Evolutionary conservation across 2,329 filamentous ascomycete species (phyloP).

Genomic region (Sporothrix variecibatus): DNA sequence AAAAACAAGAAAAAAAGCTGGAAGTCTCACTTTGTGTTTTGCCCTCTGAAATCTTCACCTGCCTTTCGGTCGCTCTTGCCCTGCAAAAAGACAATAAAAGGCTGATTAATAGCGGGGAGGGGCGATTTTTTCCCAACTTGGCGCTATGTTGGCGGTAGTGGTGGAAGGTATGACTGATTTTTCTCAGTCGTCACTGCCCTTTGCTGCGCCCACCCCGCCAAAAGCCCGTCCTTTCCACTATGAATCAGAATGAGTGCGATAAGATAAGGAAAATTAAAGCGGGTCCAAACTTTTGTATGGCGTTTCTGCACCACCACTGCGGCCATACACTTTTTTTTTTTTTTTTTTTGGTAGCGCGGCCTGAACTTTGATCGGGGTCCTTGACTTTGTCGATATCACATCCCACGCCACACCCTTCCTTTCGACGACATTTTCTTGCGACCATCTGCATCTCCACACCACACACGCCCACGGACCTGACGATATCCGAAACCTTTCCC

Average conservation of each 20-base stretch:
- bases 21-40: background rate
- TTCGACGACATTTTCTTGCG: background rate
- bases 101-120: constrained; percentile 33
- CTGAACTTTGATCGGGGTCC: constrained; percentile 1
- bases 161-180: constrained; percentile 4
- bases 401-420: background rate
- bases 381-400: background rate
- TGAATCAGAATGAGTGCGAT: constrained; percentile 27
- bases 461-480: background rate
- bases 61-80: constrained; percentile 1
- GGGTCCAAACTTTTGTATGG: background rate
- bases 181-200: background rate
- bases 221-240: background rate
- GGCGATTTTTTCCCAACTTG: constrained; percentile 35
- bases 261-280: constrained; percentile 27
- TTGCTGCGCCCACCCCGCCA: constrained; percentile 16
- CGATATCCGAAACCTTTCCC: background rate
- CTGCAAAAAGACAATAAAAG: constrained; percentile 1
- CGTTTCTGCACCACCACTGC: background rate
- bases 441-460: background rate
- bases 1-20: background rate
- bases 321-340: constrained; percentile 18
- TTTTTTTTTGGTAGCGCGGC: constrained; percentile 23
- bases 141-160: background rate
- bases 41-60: constrained; percentile 20